Percentiles rank a stretch among this genome's conserved stretches.
These are phyloP conservation scores for Melampsora abietis-canadensis DNA, from an alignment of 1,284 basidiomycete genomes.

Conservation along the genomic window DNA sequence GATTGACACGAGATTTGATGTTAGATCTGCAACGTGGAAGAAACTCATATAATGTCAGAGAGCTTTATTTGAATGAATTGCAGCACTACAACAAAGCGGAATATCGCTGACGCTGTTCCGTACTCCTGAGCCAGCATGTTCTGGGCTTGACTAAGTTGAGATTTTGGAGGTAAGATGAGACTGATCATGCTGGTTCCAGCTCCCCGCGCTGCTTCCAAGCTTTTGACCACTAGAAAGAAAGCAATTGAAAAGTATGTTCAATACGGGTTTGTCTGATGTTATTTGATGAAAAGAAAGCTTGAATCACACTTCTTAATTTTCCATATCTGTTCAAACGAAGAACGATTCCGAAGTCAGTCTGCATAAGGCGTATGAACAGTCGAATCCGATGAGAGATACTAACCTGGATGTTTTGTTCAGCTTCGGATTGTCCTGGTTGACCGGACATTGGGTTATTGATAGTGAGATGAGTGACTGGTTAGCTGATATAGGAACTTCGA, in stretches of 20 bases:
- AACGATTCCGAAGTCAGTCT: background rate
- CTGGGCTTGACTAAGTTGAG: constrained; percentile 90
- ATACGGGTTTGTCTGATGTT: background rate
- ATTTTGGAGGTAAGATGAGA: constrained; percentile 70
- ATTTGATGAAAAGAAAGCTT: constrained; percentile 47
- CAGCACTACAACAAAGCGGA: background rate
- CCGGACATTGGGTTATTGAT: constrained; percentile 22
- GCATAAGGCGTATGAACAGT: background rate
- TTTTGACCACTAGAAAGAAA: constrained; percentile 66
- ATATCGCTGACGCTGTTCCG: constrained; percentile 55
- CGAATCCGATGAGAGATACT: background rate
- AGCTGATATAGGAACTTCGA: no score
- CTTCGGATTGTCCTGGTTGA: constrained; percentile 32
- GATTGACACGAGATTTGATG: constrained; percentile 99
- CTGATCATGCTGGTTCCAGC: constrained; percentile 99
- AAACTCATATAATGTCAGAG: background rate
- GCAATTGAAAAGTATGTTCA: background rate
- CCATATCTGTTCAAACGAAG: constrained; percentile 58
- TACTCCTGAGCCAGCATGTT: constrained; percentile 98
- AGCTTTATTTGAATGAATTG: background rate
- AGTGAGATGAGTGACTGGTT: no score
- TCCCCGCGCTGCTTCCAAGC: constrained; percentile 85
- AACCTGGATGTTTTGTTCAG: constrained; percentile 42
- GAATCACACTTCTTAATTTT: constrained; percentile 83
- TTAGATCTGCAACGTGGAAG: constrained; percentile 62